Evolutionary conservation across 306 rosid genomes (phyloP), one percentile per base, ranked within the genome.

Genomic region (Rubus idaeus): DNA sequence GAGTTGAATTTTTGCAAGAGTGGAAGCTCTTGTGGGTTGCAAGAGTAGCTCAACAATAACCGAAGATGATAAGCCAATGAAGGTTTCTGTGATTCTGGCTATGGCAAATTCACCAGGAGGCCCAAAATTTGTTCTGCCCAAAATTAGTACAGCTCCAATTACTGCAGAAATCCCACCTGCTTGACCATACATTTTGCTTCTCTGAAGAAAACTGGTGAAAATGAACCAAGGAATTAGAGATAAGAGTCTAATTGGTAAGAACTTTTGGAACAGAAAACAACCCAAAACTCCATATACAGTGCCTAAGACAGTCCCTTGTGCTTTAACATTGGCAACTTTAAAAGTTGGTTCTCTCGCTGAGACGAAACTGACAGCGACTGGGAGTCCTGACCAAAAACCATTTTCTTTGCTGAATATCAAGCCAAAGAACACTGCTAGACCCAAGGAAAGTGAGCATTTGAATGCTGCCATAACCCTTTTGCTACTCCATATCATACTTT

Each of bases 191-290:
- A 92, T 83, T 45, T 14, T 55, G 73, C 92, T 89, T 21, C 88
- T 84, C 44, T 79, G 94, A 13, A 92, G 89, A 77, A 87, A 90
- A 70, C 83, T 82, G 0, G 97, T 85, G 87, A 92, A 83, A 39
- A 89, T 40, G 84, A 92, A 82, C 96, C 94, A 92, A 1, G 96
- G 97, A 62, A 90, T 82, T 20, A 92, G 88, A 56, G 90, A 86
- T 2, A 88, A 30, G 81, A 90, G 82, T 72, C 89, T 84, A 21
- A 83, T 13, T 0, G 86, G 71, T 21, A 87, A 37, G 44, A 82
- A 65, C 60, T 67, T 83, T 51, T 83, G 62, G 47, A 88, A 88
- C n/a, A 92, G 77, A 18, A 88, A 86, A 71, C 88, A 88, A 3
- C 85, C 90, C 71, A 90, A 72, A 0, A 90, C 85, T 49, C 97